phyloP scores from a whole-genome alignment of 352 stramenopile species.

The Phytopythium chamaehyphon region DNA sequence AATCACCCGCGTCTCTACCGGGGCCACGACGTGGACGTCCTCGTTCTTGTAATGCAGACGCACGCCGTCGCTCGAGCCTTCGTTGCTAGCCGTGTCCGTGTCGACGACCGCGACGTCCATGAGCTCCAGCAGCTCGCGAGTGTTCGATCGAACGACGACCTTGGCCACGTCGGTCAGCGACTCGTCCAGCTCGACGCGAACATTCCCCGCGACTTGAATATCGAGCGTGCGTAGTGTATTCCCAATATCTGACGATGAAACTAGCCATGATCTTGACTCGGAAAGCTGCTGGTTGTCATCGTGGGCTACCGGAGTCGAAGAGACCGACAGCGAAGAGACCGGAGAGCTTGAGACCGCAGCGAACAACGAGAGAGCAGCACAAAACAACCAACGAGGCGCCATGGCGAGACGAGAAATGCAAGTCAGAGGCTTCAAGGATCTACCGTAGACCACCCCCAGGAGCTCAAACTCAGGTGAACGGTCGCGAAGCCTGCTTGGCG shows the following conservation, averaged over 20 bases:
- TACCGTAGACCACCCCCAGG: too few species aligned
- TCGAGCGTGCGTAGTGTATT: not conserved
- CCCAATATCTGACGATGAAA: not conserved
- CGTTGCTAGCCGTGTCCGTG: slow-evolving; percentile 1
- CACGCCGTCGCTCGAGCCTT: not conserved
- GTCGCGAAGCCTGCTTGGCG: too few species aligned
- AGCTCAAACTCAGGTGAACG: too few species aligned
- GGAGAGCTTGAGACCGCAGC: not conserved
- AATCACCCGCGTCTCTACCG: not conserved
- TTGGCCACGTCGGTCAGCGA: not conserved
- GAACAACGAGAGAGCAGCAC: not conserved
- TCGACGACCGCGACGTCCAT: not conserved
- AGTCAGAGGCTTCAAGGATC: too few species aligned
- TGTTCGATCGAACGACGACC: slow-evolving; percentile 1
- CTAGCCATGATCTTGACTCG: not conserved
- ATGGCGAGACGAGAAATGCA: not conserved
- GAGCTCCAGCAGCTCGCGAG: slow-evolving; percentile 2
- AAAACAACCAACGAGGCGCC: not conserved
- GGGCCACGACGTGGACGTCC: not conserved
- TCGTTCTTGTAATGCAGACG: slow-evolving; percentile 4
- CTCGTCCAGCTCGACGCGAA: slow-evolving; percentile 4
- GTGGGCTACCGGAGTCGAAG: not conserved
- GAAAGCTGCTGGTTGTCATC: not conserved
- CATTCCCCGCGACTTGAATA: slow-evolving; percentile 4
- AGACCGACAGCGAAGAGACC: not conserved